Evolutionary conservation across 164 flowering plant genomes (phyloP), one percentile per base, ranked within the genome.

Genomic region (Vitis rotundifolia): DNA sequence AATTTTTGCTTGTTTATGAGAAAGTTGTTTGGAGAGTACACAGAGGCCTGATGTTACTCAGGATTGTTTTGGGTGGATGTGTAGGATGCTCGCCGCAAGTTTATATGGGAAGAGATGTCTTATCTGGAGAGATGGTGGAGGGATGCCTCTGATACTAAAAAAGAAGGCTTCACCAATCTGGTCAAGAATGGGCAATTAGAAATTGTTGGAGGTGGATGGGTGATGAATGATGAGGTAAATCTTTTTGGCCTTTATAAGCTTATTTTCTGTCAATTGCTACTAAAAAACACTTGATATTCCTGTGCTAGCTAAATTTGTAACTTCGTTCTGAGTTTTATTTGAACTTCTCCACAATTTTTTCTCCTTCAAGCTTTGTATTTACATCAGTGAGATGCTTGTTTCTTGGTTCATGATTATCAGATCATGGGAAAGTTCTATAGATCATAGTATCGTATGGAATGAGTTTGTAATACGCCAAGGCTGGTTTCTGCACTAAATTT

Each of bases 181-280:
- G 94, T 96, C 69, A 81, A 85, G 80, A 92, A 84, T 83, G 97
- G 98, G 44, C 99, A 93, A 81, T 73, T 96, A 37, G 99, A 93
- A 80, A 96, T 96, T 78, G 99, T 96, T 83, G 97, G 98, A 73
- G 99, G 99, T 82, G 99, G 99, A 49, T 96, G 99, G 99, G 99
- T 93, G 71, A 93, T 96, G 99, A 96, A 96, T 74, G 99, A 96
- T 73, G 99, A 96, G 99, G 99, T 96, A 84, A 77, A n/a, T 49
- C n/a, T n/a, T 10, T 47, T 29, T n/a, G 22, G 58, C 31, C 44
- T 26, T 15, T 53, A 11, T 65, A 9, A 64, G 59, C 5, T 26
- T 26, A 59, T 37, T 49, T 16, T 37, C 49, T 22, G 58, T 64
- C 14, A 10, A 10, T 26, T 14, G 13, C 28, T 63, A 7, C n/a